Evolutionary conservation across 164 flowering plant genomes (phyloP).

Genomic region (Nymphaea colorata): DNA sequence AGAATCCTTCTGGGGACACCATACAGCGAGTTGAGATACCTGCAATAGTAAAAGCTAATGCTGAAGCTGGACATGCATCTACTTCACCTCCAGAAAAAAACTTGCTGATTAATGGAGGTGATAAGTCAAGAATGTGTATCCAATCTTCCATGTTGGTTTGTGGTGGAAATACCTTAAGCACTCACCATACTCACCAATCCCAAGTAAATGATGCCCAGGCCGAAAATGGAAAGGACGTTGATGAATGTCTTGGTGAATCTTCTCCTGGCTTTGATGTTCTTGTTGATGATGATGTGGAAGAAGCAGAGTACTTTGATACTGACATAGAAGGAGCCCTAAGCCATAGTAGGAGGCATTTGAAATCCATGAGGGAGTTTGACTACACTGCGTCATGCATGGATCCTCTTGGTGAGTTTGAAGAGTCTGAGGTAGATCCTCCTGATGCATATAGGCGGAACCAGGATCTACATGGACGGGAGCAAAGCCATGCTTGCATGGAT

Average conservation of each 20-base stretch:
- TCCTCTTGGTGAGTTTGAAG: slow-evolving; percentile 34
- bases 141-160: slow-evolving; percentile 8
- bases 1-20: slow-evolving; percentile 18
- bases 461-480: slow-evolving; percentile 29
- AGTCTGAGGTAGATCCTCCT: slow-evolving; percentile 29
- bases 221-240: slow-evolving; percentile 48
- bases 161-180: slow-evolving; percentile 25
- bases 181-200: slow-evolving; percentile 21
- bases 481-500: slow-evolving; percentile 18
- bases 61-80: slow-evolving; percentile 15
- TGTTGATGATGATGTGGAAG: slow-evolving; percentile 62
- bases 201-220: slow-evolving; percentile 15
- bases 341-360: slow-evolving; percentile 32
- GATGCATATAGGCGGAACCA: slow-evolving; percentile 9
- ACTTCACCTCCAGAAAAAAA: not conserved
- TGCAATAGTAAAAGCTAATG: slow-evolving; percentile 11
- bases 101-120: slow-evolving; percentile 16
- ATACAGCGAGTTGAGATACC: slow-evolving; percentile 22
- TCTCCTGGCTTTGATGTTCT: slow-evolving; percentile 99
- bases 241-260: slow-evolving; percentile 59
- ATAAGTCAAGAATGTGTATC: slow-evolving; percentile 13
- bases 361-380: slow-evolving; percentile 28
- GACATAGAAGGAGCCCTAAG: slow-evolving; percentile 32
- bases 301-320: slow-evolving; percentile 58
- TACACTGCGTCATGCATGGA: slow-evolving; percentile 26